Base-by-base conservation (phyloP, 2,329 filamentous ascomycete genomes). In the Nothomitra cinnamomea region DNA sequence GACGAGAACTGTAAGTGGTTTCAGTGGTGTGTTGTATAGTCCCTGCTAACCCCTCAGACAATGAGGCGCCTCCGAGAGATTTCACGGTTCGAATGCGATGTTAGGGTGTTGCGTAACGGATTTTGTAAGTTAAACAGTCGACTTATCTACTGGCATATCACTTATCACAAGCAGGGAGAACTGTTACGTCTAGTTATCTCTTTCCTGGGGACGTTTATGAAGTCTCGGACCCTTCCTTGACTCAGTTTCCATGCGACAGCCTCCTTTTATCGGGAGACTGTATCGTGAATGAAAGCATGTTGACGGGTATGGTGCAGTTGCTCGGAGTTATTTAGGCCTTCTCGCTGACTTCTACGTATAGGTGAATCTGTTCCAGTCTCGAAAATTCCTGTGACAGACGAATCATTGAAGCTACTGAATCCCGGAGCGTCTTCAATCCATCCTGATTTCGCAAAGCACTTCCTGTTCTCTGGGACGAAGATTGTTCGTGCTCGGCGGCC, bases 211-310 rank as follows among this genome's bases (percentile, higher is more conserved):
- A 98, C 65, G 82, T 98, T 5, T 98, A 95, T 67, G 92, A 98
- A 71, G 78, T 98, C 51, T 95, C 90, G 55, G 94, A 98, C 66
- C 92, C 92, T 1, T 87, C 83, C 15, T 72, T 98, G 24, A 79
- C 79, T 2, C 86, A 94, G 60, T 85, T 96, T 57, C 92, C 92
- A 0, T 92, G 87, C 62, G 92, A 98, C 66, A 94, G 90, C 65
- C 71, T 98, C 35, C 71, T 98, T 4, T 75, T 98, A 0, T 87
- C 86, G 52, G 94, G 92, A 41, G 94, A 98, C 67, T 95, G 89
- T 62, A 96, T 98, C 57, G 89, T 98, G 59, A 98, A 98, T 62
- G 92, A 98, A 69, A 96, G 92, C 69, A 98, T 98, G 92, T 78
- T 98, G 36, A 98, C 92, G 40, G 80, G 72, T 75, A 63, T 58